phyloP scores from a whole-genome alignment of 2,329 filamentous ascomycete genomes.

The Byssothecium circinans region DNA sequence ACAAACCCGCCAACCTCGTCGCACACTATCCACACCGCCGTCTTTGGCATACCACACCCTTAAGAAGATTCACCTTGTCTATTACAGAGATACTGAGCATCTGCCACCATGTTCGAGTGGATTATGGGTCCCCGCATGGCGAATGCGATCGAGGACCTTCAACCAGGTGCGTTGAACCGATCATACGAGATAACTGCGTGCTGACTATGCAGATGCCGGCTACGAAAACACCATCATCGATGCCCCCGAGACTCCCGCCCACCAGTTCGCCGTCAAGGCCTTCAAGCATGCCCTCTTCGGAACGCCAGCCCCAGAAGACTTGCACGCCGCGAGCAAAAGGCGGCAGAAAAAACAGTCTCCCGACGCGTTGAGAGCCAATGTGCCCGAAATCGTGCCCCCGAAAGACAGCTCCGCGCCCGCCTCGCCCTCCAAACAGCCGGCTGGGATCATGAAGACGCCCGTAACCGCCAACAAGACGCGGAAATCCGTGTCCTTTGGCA shows the following conservation, averaged over 20 bases:
- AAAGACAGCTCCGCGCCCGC: conserved; percentile 23
- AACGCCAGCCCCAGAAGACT: conserved; percentile 59
- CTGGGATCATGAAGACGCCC: conserved; percentile 65
- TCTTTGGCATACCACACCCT: background rate
- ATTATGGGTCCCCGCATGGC: conserved; percentile 43
- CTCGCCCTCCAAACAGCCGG: conserved; percentile 60
- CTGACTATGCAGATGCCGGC: conserved; percentile 31
- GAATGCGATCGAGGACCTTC: conserved; percentile 41
- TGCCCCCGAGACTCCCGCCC: conserved; percentile 65
- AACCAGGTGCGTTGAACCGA: conserved; percentile 29
- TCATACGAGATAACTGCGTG: background rate
- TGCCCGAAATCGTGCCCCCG: conserved; percentile 20
- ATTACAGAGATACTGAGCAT: background rate
- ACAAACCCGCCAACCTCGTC: conserved; percentile 23
- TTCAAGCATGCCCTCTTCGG: conserved; percentile 68
- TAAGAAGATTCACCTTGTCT: background rate
- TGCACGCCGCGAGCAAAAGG: conserved; percentile 24
- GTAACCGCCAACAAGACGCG: conserved; percentile 59
- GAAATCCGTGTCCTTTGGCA: conserved; percentile 64
- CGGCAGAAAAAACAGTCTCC: conserved; percentile 30
- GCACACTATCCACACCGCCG: conserved; percentile 9
- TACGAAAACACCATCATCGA: conserved; percentile 52
- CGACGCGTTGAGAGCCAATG: conserved; percentile 21
- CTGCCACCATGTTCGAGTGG: conserved; percentile 41
- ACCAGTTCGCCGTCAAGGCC: conserved; percentile 67